Percentiles rank a stretch among this genome's conserved stretches.
phyloP scores from a whole-genome alignment of 2,329 filamentous ascomycete species.

The Acephala macrosclerotiorum region DNA sequence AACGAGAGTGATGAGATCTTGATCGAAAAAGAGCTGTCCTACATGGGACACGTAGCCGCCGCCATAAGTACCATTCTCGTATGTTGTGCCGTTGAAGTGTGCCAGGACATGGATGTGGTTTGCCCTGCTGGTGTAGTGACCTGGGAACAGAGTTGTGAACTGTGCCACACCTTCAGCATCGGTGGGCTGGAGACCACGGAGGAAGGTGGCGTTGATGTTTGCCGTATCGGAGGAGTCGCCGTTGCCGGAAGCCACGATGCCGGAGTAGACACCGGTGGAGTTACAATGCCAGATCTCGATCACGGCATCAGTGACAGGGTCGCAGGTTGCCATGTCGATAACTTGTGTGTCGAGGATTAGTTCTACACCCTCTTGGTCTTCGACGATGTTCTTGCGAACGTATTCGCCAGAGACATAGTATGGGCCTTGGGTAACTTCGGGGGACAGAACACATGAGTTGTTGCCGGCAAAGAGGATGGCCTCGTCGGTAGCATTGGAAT shows the following conservation, averaged over 20 bases:
- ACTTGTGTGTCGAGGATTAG: slow-evolving; percentile 51
- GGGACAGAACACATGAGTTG: slow-evolving; percentile 57
- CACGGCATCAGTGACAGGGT: slow-evolving; percentile 47
- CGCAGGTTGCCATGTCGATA: slow-evolving; percentile 50
- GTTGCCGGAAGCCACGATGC: slow-evolving; percentile 49
- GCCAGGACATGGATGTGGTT: slow-evolving; percentile 57
- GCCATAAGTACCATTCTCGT: slow-evolving; percentile 54
- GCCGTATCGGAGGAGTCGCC: slow-evolving; percentile 45
- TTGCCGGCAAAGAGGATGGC: slow-evolving; percentile 51
- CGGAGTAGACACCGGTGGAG: slow-evolving; percentile 49
- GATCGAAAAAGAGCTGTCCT: slow-evolving; percentile 71
- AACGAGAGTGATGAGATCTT: slow-evolving; percentile 61
- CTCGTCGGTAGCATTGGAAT: slow-evolving; percentile 45
- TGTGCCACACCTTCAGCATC: slow-evolving; percentile 51
- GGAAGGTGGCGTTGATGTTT: slow-evolving; percentile 50
- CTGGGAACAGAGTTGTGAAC: slow-evolving; percentile 52
- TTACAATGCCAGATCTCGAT: slow-evolving; percentile 52
- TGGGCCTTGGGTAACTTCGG: slow-evolving; percentile 60
- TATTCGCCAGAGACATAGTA: slow-evolving; percentile 54
- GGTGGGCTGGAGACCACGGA: slow-evolving; percentile 51
- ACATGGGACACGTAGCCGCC: slow-evolving; percentile 62
- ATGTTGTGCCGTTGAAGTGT: slow-evolving; percentile 46
- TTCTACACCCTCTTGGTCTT: slow-evolving; percentile 47
- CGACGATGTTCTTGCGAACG: slow-evolving; percentile 47
- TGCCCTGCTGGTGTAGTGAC: slow-evolving; percentile 53